phyloP scores from a whole-genome alignment of 2,329 filamentous ascomycete species.

The Penicillium sp. region DNA sequence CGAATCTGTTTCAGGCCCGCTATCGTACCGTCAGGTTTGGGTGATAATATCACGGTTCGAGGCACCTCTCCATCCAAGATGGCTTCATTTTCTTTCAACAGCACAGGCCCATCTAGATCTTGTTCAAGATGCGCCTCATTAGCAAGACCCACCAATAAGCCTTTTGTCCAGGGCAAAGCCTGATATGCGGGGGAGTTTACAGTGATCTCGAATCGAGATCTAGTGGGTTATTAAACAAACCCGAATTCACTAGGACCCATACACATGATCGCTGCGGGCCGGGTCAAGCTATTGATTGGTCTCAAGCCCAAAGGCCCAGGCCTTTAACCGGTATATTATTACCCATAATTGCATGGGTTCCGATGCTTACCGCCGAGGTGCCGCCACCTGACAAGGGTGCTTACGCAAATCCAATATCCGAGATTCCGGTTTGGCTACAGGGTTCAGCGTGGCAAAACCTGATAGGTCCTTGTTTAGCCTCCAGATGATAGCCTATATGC shows the following conservation, averaged over 20 bases:
- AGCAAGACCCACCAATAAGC: not conserved
- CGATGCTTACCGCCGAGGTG: not conserved
- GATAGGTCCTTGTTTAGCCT: not conserved
- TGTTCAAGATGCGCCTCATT: not conserved
- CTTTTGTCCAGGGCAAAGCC: not conserved
- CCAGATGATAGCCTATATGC: not conserved
- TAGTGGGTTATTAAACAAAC: too few species aligned
- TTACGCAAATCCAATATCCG: not conserved
- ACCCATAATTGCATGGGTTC: too few species aligned
- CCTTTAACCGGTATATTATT: too few species aligned
- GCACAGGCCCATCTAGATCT: not conserved
- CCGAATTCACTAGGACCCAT: too few species aligned
- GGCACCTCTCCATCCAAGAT: slow-evolving; percentile 15
- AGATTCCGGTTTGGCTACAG: not conserved
- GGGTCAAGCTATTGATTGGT: too few species aligned
- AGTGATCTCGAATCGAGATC: too few species aligned
- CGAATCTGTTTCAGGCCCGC: slow-evolving; percentile 9
- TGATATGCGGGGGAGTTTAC: too few species aligned
- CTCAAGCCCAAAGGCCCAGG: too few species aligned
- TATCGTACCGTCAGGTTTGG: slow-evolving; percentile 7
- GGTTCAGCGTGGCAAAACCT: not conserved
- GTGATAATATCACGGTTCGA: slow-evolving; percentile 16
- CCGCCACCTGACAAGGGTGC: not conserved
- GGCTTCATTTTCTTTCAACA: slow-evolving; percentile 15
- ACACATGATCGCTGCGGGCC: too few species aligned